Evolutionary conservation across 2,329 filamentous ascomycete species (phyloP).

Genomic region (Colletotrichum viniferum): DNA sequence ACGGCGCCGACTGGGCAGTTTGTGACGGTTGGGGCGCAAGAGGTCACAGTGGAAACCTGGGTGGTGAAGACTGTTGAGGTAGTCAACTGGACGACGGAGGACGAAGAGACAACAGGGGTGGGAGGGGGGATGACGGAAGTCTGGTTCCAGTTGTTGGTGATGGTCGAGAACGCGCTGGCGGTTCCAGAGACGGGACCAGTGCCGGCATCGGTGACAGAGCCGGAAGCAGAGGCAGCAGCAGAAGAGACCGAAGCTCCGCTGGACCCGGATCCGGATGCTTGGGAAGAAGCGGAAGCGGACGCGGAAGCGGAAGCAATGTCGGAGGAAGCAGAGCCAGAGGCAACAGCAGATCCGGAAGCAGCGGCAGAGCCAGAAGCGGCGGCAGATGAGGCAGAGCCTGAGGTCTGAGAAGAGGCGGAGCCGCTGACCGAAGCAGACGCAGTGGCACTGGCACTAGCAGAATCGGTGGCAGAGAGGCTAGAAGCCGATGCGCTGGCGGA

Average conservation of each 20-base stretch:
- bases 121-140: not conserved
- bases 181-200: not conserved
- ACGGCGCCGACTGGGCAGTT: slow-evolving; percentile 43
- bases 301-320: not conserved
- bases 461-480: not conserved
- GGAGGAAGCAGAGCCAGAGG: not conserved
- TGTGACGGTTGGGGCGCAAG: slow-evolving; percentile 50
- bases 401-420: not conserved
- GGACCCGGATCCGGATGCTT: not conserved
- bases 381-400: not conserved
- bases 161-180: not conserved
- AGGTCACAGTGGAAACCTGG: slow-evolving; percentile 57
- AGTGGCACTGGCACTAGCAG: not conserved
- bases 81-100: slow-evolving; percentile 20
- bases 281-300: not conserved
- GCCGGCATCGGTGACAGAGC: not conserved
- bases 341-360: not conserved
- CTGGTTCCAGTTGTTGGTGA: not conserved
- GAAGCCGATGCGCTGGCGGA: not conserved
- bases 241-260: not conserved
- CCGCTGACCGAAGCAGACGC: not conserved
- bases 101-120: slow-evolving; percentile 10
- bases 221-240: not conserved
- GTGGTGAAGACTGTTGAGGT: slow-evolving; percentile 47
- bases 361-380: not conserved